Evolutionary conservation across 192 early-diverging fungal genomes (phyloP).

Genomic region (Paraglomus occultum): DNA sequence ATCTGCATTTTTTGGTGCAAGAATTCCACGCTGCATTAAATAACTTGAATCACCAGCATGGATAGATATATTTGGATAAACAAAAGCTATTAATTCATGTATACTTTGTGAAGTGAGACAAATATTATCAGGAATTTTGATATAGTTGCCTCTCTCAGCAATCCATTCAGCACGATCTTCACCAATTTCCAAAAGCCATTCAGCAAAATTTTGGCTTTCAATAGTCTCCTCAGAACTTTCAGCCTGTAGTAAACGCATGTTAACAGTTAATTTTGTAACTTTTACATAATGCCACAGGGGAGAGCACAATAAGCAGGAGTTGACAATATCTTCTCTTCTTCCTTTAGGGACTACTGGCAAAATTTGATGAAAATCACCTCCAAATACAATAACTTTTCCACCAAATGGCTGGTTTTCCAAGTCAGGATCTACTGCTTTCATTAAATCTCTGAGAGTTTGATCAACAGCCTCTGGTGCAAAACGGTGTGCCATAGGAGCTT

Average conservation of each 20-base stretch:
- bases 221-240: not conserved
- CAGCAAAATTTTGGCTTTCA: constrained; percentile 9
- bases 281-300: constrained; percentile 28
- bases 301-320: constrained; percentile 15
- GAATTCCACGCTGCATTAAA: constrained; percentile 14
- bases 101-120: not conserved
- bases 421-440: not conserved
- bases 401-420: constrained; percentile 26
- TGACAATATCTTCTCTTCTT: constrained; percentile 22
- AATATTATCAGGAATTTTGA: not conserved
- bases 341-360: constrained; percentile 25
- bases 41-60: constrained; percentile 3
- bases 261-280: constrained; percentile 22
- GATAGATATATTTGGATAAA: constrained; percentile 19
- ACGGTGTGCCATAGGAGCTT: constrained; percentile 30
- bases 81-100: constrained; percentile 2
- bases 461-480: constrained; percentile 19
- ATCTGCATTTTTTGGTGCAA: constrained; percentile 29
- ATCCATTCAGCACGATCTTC: not conserved
- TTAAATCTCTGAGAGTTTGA: constrained; percentile 13
- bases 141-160: not conserved
- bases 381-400: constrained; percentile 30
- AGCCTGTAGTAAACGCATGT: constrained; percentile 30
- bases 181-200: constrained; percentile 22
- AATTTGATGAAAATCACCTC: constrained; percentile 30